A percentile compares a stretch with the other conserved stretches of the same genome.
These are phyloP conservation scores for Amanita fuliginea DNA, from an alignment of 768 basidiomycete species.

Conservation along the genomic window DNA sequence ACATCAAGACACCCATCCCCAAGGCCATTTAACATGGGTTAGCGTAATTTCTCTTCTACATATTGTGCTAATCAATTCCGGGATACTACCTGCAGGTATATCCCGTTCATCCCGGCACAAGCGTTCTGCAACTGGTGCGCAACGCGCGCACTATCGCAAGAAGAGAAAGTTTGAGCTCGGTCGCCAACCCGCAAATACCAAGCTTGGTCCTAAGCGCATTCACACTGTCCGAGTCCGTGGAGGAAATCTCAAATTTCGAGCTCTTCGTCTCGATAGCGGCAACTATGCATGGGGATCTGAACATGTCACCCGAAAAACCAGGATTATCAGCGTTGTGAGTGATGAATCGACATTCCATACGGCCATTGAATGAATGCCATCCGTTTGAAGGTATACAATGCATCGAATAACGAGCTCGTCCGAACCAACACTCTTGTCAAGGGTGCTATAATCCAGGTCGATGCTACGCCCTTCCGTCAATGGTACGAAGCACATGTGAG, in stretches of 20 bases:
- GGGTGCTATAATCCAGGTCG: slow-evolving; percentile 91
- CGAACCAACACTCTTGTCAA: slow-evolving; percentile 99
- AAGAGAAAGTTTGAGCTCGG: slow-evolving; percentile 99
- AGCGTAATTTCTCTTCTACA: slow-evolving; percentile 24
- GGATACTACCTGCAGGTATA: slow-evolving; percentile 55
- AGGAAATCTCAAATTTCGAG: slow-evolving; percentile 91
- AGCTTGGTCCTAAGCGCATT: slow-evolving; percentile 90
- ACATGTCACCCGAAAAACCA: slow-evolving; percentile 88
- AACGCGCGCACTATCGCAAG: slow-evolving; percentile 95
- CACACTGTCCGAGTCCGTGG: slow-evolving; percentile 94
- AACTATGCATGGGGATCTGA: slow-evolving; percentile 99
- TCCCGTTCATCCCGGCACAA: slow-evolving; percentile 96
- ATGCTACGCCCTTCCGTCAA: slow-evolving; percentile 98
- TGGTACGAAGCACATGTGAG: slow-evolving; percentile 98
- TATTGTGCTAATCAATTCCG: slow-evolving; percentile 8
- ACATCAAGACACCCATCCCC: slow-evolving; percentile 45
- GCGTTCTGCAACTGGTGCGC: slow-evolving; percentile 86
- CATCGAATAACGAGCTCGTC: slow-evolving; percentile 99
- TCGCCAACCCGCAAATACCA: slow-evolving; percentile 95
- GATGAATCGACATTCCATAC: background rate
- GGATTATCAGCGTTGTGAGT: slow-evolving; percentile 91
- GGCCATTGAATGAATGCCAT: slow-evolving; percentile 1
- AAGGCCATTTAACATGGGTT: slow-evolving; percentile 72
- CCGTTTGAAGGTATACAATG: slow-evolving; percentile 80
- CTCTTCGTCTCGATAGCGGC: slow-evolving; percentile 90